These are phyloP conservation scores for Dactylonectria macrodidyma DNA, from an alignment of 2,329 filamentous ascomycete species.

Conservation along the genomic window DNA sequence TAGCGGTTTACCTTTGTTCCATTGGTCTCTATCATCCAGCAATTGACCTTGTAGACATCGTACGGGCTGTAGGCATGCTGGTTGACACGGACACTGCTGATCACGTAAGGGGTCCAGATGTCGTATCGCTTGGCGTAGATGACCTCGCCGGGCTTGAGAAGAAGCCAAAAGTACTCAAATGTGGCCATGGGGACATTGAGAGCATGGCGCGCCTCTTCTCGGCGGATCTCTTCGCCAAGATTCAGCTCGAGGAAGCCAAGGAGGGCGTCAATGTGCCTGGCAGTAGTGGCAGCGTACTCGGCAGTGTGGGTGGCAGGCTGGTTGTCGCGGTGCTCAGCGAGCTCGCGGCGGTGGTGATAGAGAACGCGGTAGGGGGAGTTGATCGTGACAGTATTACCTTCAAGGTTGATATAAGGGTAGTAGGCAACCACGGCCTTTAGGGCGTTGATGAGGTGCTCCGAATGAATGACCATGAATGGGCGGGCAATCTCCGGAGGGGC, in stretches of 20 bases:
- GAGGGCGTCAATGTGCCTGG: conserved; percentile 62
- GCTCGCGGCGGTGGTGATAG: conserved; percentile 61
- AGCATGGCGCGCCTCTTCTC: conserved; percentile 59
- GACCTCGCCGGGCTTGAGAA: conserved; percentile 62
- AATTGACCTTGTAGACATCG: conserved; percentile 51
- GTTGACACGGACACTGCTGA: conserved; percentile 52
- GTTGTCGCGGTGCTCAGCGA: conserved; percentile 58
- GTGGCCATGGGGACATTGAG: conserved; percentile 58
- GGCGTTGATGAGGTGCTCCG: conserved; percentile 61
- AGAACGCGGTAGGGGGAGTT: conserved; percentile 64
- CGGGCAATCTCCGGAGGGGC: conserved; percentile 49
- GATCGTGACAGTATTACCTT: conserved; percentile 55
- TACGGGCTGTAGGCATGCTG: conserved; percentile 21
- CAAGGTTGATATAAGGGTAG: conserved; percentile 60
- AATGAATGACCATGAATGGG: conserved; percentile 61
- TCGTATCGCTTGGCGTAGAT: conserved; percentile 59
- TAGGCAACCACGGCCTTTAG: conserved; percentile 64
- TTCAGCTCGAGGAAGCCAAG: conserved; percentile 59
- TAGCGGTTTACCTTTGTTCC: conserved; percentile 54
- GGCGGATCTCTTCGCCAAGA: conserved; percentile 54
- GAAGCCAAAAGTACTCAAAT: conserved; percentile 62
- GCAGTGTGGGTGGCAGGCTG: conserved; percentile 59
- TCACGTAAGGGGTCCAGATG: conserved; percentile 59
- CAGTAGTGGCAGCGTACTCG: conserved; percentile 59
- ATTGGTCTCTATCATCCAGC: conserved; percentile 60